Evolutionary conservation across 1,139 yeast species (phyloP).

Genomic region (Candida labiduridarum): DNA sequence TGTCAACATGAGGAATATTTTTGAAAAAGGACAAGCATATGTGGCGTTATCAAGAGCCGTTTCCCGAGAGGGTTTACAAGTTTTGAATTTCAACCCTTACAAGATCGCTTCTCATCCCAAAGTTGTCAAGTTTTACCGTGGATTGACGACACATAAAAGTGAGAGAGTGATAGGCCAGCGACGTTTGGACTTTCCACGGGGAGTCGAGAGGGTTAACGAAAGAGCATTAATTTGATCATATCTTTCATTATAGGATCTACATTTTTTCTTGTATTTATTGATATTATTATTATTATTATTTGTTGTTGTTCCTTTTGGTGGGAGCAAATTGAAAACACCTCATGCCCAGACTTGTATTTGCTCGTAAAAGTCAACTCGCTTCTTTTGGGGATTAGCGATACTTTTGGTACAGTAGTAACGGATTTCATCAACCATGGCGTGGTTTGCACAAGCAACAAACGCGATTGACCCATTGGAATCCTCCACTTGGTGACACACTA

Average conservation of each 20-base stretch:
- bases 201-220: too few relatives aligned
- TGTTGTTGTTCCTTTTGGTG: not conserved
- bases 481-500: slow-evolving; percentile 29
- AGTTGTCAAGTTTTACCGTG: slow-evolving; percentile 12
- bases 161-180: not conserved
- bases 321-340: not conserved
- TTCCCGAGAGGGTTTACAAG: slow-evolving; percentile 75
- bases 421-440: slow-evolving; percentile 52
- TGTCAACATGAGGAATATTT: slow-evolving; percentile 75
- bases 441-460: slow-evolving; percentile 56
- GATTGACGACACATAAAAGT: not conserved
- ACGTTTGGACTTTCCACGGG: not conserved
- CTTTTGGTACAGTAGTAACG: slow-evolving; percentile 37
- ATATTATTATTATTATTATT: not conserved
- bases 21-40: slow-evolving; percentile 94
- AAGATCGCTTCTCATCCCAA: slow-evolving; percentile 13
- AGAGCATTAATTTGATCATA: too few relatives aligned
- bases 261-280: not conserved
- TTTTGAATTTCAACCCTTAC: slow-evolving; percentile 57
- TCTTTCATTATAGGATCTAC: not conserved
- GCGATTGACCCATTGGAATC: slow-evolving; percentile 40
- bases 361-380: slow-evolving; percentile 40
- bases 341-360: slow-evolving; percentile 45
- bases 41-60: slow-evolving; percentile 91
- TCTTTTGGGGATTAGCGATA: slow-evolving; percentile 25